These are phyloP conservation scores for Wickerhamomyces pijperi DNA, from an alignment of 805 yeast species.

Conservation along the genomic window DNA sequence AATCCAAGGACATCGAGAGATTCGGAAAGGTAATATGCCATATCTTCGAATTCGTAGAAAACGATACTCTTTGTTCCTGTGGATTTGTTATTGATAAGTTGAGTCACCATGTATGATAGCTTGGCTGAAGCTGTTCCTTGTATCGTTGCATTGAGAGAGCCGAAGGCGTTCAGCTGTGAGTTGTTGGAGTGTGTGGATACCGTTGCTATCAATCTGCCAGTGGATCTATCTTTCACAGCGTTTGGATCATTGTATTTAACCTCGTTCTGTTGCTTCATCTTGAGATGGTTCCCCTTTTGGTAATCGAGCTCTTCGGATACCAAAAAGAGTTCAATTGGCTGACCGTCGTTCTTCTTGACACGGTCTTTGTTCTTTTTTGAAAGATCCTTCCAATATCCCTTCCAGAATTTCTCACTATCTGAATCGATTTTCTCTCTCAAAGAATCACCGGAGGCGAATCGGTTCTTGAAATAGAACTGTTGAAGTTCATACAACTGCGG, in stretches of 20 bases:
- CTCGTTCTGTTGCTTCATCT: constrained; percentile 8
- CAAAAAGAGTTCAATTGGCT: constrained; percentile 19
- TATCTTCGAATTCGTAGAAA: constrained; percentile 62
- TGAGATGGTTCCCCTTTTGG: constrained; percentile 9
- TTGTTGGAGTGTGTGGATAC: constrained; percentile 4
- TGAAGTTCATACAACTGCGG: constrained; percentile 45
- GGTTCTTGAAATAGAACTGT: constrained; percentile 39
- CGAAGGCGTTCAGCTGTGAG: not conserved
- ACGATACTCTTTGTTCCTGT: constrained; percentile 42
- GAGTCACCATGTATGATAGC: constrained; percentile 45
- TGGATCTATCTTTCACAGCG: constrained; percentile 1
- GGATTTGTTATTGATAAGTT: constrained; percentile 40
- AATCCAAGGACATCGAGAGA: constrained; percentile 51
- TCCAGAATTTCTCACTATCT: constrained; percentile 39
- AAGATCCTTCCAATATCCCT: constrained; percentile 36
- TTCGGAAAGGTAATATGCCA: constrained; percentile 59
- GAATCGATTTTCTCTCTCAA: constrained; percentile 23
- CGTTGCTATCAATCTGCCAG: constrained; percentile 6
- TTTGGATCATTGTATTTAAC: constrained; percentile 5
- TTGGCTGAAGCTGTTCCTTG: constrained; percentile 59
- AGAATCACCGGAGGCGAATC: constrained; percentile 29
- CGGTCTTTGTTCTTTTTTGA: constrained; percentile 26
- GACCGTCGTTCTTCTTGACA: constrained; percentile 26
- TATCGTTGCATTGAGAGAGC: constrained; percentile 19
- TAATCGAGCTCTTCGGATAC: constrained; percentile 11